A percentile compares a stretch with the other conserved stretches of the same genome.
Evolutionary conservation across 2,329 filamentous ascomycete species (phyloP).

Genomic region (Pezicula radicicola): DNA sequence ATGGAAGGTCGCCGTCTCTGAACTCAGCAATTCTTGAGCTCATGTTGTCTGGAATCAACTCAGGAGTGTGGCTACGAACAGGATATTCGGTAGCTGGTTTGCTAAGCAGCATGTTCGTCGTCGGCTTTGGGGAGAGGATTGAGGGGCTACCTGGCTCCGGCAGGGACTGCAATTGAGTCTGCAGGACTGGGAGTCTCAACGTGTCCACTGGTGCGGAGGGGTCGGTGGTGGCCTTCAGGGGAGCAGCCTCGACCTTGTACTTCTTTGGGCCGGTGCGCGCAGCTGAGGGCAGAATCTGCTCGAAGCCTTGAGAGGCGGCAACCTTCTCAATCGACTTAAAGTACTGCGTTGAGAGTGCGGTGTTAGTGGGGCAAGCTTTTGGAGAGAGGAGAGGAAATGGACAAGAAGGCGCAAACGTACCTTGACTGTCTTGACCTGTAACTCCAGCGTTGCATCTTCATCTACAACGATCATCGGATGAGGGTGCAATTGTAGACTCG

Average conservation of each 20-base stretch:
- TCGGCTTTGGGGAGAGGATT: conserved; percentile 51
- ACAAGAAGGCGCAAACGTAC: conserved; percentile 29
- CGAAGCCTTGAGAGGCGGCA: conserved; percentile 52
- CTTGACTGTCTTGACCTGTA: conserved; percentile 72
- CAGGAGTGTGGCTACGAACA: conserved; percentile 53
- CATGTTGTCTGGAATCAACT: conserved; percentile 62
- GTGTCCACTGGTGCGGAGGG: conserved; percentile 10
- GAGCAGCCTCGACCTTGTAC: conserved; percentile 4
- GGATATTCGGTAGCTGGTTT: conserved; percentile 54
- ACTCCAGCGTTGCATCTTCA: conserved; percentile 73
- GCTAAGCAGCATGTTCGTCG: conserved; percentile 51
- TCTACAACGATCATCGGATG: conserved; percentile 82
- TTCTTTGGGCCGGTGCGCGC: conserved; percentile 47
- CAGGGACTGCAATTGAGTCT: background rate
- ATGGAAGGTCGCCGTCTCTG: background rate
- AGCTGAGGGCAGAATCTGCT: conserved; percentile 54
- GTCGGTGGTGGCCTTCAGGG: conserved; percentile 9
- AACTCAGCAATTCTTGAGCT: conserved; percentile 1
- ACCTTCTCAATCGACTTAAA: conserved; percentile 71
- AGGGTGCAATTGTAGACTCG: conserved; percentile 74
- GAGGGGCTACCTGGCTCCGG: conserved; percentile 28
- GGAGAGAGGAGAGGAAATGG: background rate
- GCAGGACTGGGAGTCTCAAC: conserved; percentile 18
- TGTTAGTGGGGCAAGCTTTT: conserved; percentile 9
- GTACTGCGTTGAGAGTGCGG: conserved; percentile 42